These are phyloP conservation scores for Epipyxis sp. DNA, from an alignment of 108 stramenopile species.

Conservation along the genomic window DNA sequence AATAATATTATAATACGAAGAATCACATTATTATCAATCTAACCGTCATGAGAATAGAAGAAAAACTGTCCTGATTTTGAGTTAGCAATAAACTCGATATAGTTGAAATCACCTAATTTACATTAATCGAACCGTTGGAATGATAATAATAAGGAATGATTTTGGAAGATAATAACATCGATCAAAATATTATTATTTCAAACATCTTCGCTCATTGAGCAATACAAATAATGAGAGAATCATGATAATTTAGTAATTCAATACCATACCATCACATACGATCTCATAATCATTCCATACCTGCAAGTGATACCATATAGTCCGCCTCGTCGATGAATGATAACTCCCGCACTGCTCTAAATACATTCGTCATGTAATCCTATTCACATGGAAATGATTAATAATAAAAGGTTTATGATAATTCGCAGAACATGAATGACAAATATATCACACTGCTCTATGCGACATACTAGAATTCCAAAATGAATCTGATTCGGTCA, in stretches of 20 bases:
- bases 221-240: too few species aligned
- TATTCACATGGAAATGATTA: not conserved
- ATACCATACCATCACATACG: too few species aligned
- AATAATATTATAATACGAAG: too few species aligned
- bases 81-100: conserved; percentile 97
- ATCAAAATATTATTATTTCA: conserved; percentile 18
- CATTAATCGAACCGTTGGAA: too few species aligned
- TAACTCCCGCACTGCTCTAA: conserved; percentile 77
- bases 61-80: conserved; percentile 97
- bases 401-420: not conserved
- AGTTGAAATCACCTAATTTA: conserved; percentile 95
- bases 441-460: not conserved
- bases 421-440: not conserved
- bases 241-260: too few species aligned
- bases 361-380: conserved; percentile 73
- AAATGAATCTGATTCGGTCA: conserved; percentile 35
- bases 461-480: conserved; percentile 30
- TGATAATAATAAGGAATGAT: not conserved
- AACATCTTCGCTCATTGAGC: not conserved
- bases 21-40: too few species aligned
- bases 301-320: conserved; percentile 86
- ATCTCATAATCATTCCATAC: too few species aligned
- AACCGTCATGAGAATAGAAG: conserved; percentile 95
- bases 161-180: conserved; percentile 4
- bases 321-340: conserved; percentile 78